phyloP scores from a whole-genome alignment of 179 eudicot genomes.

The Silene vulgaris region DNA sequence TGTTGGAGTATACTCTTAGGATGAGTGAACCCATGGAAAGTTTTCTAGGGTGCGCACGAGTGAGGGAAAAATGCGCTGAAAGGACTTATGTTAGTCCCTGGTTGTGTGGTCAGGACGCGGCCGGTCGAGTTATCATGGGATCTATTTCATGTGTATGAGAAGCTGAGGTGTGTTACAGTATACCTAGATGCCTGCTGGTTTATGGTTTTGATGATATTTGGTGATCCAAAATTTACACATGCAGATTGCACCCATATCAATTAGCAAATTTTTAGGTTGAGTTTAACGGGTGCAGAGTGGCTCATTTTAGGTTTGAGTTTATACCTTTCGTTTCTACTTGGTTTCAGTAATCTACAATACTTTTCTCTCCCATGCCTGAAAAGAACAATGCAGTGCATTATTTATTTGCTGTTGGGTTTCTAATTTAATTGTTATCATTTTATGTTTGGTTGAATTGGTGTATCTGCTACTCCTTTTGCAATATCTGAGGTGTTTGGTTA shows the following conservation, averaged over 20 bases:
- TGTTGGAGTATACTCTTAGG: neutral
- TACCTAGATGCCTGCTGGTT: neutral
- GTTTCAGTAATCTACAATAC: neutral
- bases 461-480: conserved; percentile 29
- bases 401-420: conserved; percentile 10
- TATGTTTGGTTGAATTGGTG: conserved; percentile 21
- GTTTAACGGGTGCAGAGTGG: neutral
- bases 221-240: neutral
- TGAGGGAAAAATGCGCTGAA: neutral
- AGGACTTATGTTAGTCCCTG: too few species aligned
- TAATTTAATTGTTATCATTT: conserved; percentile 2
- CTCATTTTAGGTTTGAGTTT: neutral
- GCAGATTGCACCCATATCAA: neutral
- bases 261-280: neutral
- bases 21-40: neutral
- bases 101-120: neutral
- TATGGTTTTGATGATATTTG: conserved; percentile 3
- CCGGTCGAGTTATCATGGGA: neutral
- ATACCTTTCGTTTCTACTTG: neutral
- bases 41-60: neutral
- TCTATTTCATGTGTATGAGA: neutral
- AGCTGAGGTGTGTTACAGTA: neutral
- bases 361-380: neutral
- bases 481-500: conserved; percentile 90
- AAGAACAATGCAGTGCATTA: neutral